These are phyloP conservation scores for Massospora cicadina DNA, from an alignment of 371 early-diverging fungal species.

Conservation along the genomic window DNA sequence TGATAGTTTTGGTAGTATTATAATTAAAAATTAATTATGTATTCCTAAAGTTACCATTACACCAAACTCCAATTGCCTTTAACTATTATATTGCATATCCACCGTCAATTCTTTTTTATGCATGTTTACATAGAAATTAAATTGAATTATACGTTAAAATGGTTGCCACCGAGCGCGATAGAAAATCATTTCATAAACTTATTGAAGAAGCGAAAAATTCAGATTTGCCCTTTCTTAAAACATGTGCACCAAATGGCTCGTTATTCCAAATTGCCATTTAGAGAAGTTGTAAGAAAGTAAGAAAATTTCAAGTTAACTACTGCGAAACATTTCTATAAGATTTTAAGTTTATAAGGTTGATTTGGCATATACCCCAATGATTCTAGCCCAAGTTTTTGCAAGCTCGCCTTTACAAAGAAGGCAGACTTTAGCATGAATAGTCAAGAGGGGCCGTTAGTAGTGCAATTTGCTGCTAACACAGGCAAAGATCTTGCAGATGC, in stretches of 20 bases:
- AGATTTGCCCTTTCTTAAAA: constrained; percentile 13
- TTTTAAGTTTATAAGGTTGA: constrained; percentile 55
- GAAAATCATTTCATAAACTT: neutral
- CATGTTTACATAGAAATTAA: too few relatives aligned
- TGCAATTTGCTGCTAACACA: constrained; percentile 85
- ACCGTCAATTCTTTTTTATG: too few relatives aligned
- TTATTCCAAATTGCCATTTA: constrained; percentile 86
- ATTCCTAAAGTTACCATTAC: too few relatives aligned
- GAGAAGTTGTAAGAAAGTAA: constrained; percentile 69
- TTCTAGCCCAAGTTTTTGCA: constrained; percentile 83
- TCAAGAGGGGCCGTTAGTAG: constrained; percentile 63
- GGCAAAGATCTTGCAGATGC: constrained; percentile 68
- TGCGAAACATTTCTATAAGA: neutral
- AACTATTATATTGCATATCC: too few relatives aligned
- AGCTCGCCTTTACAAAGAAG: constrained; percentile 58
- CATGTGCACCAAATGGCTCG: constrained; percentile 96
- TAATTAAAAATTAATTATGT: too few relatives aligned
- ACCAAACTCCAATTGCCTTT: too few relatives aligned
- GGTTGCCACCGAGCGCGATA: neutral
- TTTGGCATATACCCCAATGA: constrained; percentile 96
- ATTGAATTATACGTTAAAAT: too few relatives aligned
- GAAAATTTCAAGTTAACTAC: constrained; percentile 7
- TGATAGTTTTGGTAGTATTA: too few relatives aligned
- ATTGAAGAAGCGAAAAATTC: neutral
- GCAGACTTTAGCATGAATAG: constrained; percentile 64